Conservation (phyloP, 2,329 filamentous ascomycete species). For the Xylaria sp. region DNA sequence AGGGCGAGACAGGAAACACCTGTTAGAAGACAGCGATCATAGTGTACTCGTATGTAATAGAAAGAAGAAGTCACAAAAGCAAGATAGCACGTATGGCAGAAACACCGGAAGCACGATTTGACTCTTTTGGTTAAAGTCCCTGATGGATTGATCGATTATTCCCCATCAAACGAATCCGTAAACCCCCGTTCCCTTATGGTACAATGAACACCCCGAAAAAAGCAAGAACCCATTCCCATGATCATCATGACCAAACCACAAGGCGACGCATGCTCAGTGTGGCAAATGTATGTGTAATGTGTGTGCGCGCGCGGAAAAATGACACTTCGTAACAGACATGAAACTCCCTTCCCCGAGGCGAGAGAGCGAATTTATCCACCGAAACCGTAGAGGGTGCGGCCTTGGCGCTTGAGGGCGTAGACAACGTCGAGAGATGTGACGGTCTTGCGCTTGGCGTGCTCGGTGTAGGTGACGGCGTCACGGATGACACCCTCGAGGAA, state of each 20-base stretch:
- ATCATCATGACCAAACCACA: conserved; percentile 33
- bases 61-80: not conserved
- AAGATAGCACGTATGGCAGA: not conserved
- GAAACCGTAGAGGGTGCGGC: conserved; percentile 63
- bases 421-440: conserved; percentile 62
- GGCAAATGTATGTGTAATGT: conserved; percentile 21
- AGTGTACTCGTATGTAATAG: not conserved
- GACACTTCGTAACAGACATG: conserved; percentile 35
- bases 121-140: conserved; percentile 24
- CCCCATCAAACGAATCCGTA: conserved; percentile 28
- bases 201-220: conserved; percentile 34
- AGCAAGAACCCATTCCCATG: conserved; percentile 31
- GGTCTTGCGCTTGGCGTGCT: conserved; percentile 76
- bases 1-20: not conserved
- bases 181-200: conserved; percentile 32
- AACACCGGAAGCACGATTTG: not conserved
- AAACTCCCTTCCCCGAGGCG: conserved; percentile 32
- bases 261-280: conserved; percentile 25
- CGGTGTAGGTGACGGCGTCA: conserved; percentile 75
- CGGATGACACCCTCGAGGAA: conserved; percentile 79
- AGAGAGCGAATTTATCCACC: conserved; percentile 53
- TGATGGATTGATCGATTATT: conserved; percentile 30
- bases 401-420: conserved; percentile 60
- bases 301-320: conserved; percentile 26
- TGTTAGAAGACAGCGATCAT: not conserved